phyloP scores from a whole-genome alignment of 345 rosid species.

The Atalantia buxifolia region DNA sequence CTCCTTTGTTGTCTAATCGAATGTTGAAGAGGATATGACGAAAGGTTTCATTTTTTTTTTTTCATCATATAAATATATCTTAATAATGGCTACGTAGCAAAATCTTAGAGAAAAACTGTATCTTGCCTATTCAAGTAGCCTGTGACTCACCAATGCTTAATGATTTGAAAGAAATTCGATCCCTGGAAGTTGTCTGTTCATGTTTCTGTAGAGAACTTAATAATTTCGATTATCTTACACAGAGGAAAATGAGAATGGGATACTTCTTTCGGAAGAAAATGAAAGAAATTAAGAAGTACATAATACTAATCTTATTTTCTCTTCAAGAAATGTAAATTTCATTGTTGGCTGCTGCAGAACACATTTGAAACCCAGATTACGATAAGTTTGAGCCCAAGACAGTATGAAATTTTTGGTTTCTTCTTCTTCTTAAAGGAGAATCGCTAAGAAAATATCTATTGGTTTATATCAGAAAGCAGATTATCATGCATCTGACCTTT shows the following conservation, averaged over 20 bases:
- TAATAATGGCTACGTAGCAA: neutral
- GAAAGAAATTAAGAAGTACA: neutral
- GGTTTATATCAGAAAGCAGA: neutral
- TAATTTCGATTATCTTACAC: too few relatives aligned
- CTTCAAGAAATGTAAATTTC: neutral
- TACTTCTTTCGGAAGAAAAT: too few relatives aligned
- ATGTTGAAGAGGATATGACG: neutral
- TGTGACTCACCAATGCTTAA: neutral
- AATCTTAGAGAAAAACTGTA: neutral
- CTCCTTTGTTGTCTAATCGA: slow-evolving; percentile 2
- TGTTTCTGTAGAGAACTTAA: neutral
- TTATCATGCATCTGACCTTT: neutral
- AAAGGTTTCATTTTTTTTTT: neutral
- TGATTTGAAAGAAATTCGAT: neutral
- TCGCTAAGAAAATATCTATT: neutral
- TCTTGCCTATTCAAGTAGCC: neutral
- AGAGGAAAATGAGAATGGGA: neutral
- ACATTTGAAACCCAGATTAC: neutral
- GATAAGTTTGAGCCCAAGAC: neutral
- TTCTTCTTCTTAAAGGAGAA: neutral
- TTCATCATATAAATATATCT: neutral
- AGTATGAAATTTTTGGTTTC: neutral
- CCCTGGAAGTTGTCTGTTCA: neutral
- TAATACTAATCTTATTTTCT: neutral
- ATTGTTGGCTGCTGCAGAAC: neutral